Percentiles rank a stretch among this genome's conserved stretches.
Evolutionary conservation across 352 stramenopile species (phyloP).

Genomic region (Phytophthora palmivora): DNA sequence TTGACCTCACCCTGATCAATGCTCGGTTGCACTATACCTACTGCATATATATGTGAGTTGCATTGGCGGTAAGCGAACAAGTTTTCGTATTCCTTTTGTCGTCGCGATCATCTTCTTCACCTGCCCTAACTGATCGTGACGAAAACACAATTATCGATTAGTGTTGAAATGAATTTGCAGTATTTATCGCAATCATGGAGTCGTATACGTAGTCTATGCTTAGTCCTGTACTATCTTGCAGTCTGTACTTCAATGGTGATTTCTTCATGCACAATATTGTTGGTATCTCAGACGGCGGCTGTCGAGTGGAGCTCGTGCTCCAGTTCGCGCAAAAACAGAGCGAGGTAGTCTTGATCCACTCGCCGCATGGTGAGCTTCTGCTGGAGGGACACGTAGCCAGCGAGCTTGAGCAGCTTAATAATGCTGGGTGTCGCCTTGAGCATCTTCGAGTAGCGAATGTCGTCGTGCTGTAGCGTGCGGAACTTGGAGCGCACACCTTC

Average conservation of each 20-base stretch:
- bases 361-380: slow-evolving; percentile 78
- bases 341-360: slow-evolving; percentile 73
- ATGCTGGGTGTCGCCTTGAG: slow-evolving; percentile 75
- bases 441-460: slow-evolving; percentile 77
- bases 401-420: slow-evolving; percentile 78
- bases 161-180: slow-evolving; percentile 10
- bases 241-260: slow-evolving; percentile 19
- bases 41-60: too few relatives aligned
- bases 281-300: slow-evolving; percentile 18
- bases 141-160: too few relatives aligned
- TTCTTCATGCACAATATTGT: slow-evolving; percentile 14
- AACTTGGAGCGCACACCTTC: slow-evolving; percentile 74
- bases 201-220: slow-evolving; percentile 25
- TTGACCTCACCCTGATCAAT: too few relatives aligned
- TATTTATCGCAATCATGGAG: slow-evolving; percentile 13
- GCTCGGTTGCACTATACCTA: too few relatives aligned
- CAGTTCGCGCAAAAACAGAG: slow-evolving; percentile 66
- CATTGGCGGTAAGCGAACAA: too few relatives aligned
- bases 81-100: too few relatives aligned
- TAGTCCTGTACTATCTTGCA: slow-evolving; percentile 26
- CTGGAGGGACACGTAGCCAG: slow-evolving; percentile 76
- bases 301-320: slow-evolving; percentile 42
- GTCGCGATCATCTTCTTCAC: too few relatives aligned
- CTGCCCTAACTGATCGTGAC: too few relatives aligned
- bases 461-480: slow-evolving; percentile 67